Conservation (phyloP, 306 rosid species). For the Prinsepia uniflora region DNA sequence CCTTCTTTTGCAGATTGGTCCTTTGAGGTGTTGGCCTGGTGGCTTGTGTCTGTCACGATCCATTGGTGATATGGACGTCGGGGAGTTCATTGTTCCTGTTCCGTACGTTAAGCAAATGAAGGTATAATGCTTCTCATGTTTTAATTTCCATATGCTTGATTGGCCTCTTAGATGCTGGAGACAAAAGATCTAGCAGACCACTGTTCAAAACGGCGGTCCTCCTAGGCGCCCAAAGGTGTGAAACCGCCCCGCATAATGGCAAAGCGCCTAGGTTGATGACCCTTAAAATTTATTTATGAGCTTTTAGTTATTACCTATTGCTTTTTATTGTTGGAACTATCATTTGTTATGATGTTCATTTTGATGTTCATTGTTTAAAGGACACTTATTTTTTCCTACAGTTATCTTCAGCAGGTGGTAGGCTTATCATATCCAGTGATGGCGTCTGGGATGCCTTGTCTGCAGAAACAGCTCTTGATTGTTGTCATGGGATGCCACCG, state of each 20-base stretch:
- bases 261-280: too few species aligned
- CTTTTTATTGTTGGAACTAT: not conserved
- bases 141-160: conserved; percentile 1
- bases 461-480: conserved; percentile 75
- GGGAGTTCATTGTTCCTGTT: conserved; percentile 93
- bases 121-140: conserved; percentile 40
- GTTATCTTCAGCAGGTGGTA: conserved; percentile 90
- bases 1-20: conserved; percentile 62
- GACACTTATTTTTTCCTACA: conserved; percentile 32
- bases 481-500: conserved; percentile 82
- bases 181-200: not conserved
- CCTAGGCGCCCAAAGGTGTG: too few species aligned
- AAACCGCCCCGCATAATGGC: too few species aligned
- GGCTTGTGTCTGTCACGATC: conserved; percentile 98
- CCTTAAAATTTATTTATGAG: not conserved
- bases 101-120: conserved; percentile 97
- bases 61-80: conserved; percentile 94
- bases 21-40: conserved; percentile 99
- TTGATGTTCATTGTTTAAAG: not conserved
- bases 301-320: not conserved
- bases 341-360: not conserved
- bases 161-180: not conserved
- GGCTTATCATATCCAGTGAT: conserved; percentile 91
- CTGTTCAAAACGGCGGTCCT: too few species aligned
- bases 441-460: conserved; percentile 97